Base-by-base conservation (phyloP, 2,329 filamentous ascomycete genomes). In the Penicillium rolfsii region DNA sequence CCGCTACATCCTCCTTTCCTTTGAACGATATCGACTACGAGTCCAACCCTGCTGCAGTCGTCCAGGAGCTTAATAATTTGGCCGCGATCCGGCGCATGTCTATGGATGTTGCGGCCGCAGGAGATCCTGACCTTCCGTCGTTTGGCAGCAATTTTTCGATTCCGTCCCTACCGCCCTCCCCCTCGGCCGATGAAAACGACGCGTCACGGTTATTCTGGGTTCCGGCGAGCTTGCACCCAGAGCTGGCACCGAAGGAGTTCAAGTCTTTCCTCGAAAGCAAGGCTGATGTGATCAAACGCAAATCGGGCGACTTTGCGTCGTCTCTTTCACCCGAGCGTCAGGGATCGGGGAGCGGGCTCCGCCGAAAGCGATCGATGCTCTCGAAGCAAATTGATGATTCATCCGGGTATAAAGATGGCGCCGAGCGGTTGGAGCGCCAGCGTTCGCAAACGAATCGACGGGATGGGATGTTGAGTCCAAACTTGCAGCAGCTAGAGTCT, bases 221-320 rank as follows among this genome's bases (percentile, higher is more conserved):
- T 5, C 95, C 95, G 5, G 95, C 95, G 26, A 87, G 93, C 60
- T 85, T 99, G 30, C 95, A 99, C 71, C 95, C 95, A 0, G 95
- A 99, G 77, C 82, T 99, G 52, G 95, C 95, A 2, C 95, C 95
- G 1, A 93, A 91, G 72, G 95, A 97, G 69, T 99, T 98, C 82
- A 97, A 96, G 77, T 94, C 90, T 1, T 99, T 98, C 68, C 85
- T 99, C 2, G 94, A 99, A 71, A 96, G 93, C 64, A 89, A 93
- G 72, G 91, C 97, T 12, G 91, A 97, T 68, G 89, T 91, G 38
- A 96, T 98, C 69, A 89, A 92, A 74, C 85, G 93, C 67, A 87
- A 91, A 69, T 96, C 93, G 0, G 89, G 89, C 26, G 92, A 89
- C 67, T 89, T 83, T 64, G 35, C 19, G 6, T 83, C 83, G 40